Percentiles rank a stretch among this genome's conserved stretches.
These are phyloP conservation scores for Raphidocelis subcapitata DNA, from an alignment of 139 green algal genomes.

Conservation along the genomic window DNA sequence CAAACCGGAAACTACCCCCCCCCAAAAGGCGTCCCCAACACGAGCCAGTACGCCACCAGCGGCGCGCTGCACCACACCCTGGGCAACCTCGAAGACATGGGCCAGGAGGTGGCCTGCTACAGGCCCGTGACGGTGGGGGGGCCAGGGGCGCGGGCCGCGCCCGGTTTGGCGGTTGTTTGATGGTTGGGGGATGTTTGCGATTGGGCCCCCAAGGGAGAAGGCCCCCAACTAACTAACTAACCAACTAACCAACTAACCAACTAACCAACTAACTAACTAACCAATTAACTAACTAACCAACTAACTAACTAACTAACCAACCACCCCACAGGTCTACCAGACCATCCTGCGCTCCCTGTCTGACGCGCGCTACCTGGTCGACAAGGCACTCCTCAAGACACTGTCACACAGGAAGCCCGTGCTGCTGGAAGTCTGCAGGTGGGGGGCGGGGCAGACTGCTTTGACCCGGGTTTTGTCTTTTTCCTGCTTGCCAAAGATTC, in stretches of 20 bases:
- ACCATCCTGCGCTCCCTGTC: slow-evolving; percentile 14
- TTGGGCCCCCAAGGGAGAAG: no score
- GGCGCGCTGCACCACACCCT: slow-evolving; percentile 13
- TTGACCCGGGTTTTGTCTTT: not conserved
- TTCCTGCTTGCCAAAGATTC: not conserved
- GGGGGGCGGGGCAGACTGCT: no score
- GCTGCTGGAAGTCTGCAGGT: slow-evolving; percentile 10
- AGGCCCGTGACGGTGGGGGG: not conserved
- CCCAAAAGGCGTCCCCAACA: slow-evolving; percentile 5
- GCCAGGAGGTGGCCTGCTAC: slow-evolving; percentile 8
- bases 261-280: no score
- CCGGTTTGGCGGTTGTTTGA: no score
- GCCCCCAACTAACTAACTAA: no score
- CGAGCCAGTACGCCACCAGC: not conserved
- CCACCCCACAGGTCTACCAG: slow-evolving; percentile 3
- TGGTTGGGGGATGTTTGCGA: no score
- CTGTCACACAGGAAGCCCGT: not conserved
- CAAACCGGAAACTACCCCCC: no score
- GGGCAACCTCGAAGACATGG: slow-evolving; percentile 4
- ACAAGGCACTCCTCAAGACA: slow-evolving; percentile 3
- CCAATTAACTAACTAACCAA: not conserved
- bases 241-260: no score
- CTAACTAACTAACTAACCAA: no score
- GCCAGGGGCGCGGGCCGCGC: no score
- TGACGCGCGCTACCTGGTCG: slow-evolving; percentile 20